A percentile compares a stretch with the other conserved stretches of the same genome.
Conservation (phyloP, 768 basidiomycete species). For the Trametes meyenii region DNA sequence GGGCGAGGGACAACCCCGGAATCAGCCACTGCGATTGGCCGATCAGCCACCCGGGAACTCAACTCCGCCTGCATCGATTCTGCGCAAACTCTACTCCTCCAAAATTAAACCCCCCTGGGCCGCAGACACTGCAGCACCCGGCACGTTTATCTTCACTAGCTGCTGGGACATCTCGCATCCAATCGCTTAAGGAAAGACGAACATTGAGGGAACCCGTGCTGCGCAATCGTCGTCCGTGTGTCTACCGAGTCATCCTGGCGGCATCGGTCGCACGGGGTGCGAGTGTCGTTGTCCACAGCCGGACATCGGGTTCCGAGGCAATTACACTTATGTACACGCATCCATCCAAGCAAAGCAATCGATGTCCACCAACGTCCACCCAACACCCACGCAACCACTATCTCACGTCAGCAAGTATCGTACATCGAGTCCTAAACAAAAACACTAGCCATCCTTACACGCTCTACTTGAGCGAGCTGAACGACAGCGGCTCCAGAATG, state of each 20-base stretch:
- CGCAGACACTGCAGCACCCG: neutral
- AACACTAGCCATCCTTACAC: neutral
- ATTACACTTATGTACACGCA: neutral
- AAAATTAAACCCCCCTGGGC: neutral
- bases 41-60: conserved; percentile 10
- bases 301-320: neutral
- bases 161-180: neutral
- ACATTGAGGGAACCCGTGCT: neutral
- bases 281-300: conserved; percentile 1
- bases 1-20: conserved; percentile 20
- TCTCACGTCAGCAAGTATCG: neutral
- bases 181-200: neutral
- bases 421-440: neutral
- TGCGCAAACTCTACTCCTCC: neutral
- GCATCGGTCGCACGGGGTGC: conserved; percentile 9
- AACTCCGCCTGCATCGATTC: neutral
- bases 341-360: neutral
- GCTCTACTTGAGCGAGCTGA: conserved; percentile 78
- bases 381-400: neutral
- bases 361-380: neutral
- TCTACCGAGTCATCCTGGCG: conserved; percentile 9
- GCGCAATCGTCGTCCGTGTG: conserved; percentile 2
- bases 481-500: conserved; percentile 78
- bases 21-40: conserved; percentile 17
- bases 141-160: neutral